These are phyloP conservation scores for Noccaea bulbosa DNA, from an alignment of 345 rosid genomes.

Conservation along the genomic window DNA sequence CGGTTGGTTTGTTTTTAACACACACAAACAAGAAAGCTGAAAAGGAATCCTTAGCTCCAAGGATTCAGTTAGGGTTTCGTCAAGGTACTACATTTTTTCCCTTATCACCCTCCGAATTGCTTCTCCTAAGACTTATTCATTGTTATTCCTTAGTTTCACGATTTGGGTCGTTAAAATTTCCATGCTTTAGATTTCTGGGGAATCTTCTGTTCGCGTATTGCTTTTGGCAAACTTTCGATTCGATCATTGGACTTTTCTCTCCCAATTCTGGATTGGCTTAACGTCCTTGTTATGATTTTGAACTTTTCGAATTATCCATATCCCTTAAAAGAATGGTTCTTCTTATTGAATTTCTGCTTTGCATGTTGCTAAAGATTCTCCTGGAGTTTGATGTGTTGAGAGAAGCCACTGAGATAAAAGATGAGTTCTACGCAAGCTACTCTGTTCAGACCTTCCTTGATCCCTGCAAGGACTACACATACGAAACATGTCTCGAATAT, in stretches of 20 bases:
- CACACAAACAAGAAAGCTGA: conserved; percentile 2
- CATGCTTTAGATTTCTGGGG: conserved; percentile 11
- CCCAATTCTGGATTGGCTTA: conserved; percentile 3
- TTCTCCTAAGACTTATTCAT: neutral
- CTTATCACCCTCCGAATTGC: neutral
- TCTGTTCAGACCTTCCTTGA: conserved; percentile 17
- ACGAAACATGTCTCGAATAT: neutral
- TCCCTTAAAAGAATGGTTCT: neutral
- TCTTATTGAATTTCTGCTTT: neutral
- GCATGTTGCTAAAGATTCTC: conserved; percentile 9
- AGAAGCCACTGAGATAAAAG: conserved; percentile 15
- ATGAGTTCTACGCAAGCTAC: conserved; percentile 34
- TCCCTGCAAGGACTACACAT: conserved; percentile 19
- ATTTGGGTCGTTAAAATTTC: conserved; percentile 6
- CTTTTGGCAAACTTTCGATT: neutral
- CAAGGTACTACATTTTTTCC: conserved; percentile 3
- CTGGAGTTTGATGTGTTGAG: conserved; percentile 20
- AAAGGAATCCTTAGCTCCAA: conserved; percentile 18
- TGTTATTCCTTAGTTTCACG: conserved; percentile 4
- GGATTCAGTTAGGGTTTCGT: conserved; percentile 30
- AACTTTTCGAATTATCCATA: neutral
- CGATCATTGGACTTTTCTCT: neutral
- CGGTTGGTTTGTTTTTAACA: neutral
- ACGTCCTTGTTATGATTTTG: neutral
- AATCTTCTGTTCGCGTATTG: neutral